Evolutionary conservation across 2,329 filamentous ascomycete genomes (phyloP).

Genomic region (Ceratocystis alfenasii): DNA sequence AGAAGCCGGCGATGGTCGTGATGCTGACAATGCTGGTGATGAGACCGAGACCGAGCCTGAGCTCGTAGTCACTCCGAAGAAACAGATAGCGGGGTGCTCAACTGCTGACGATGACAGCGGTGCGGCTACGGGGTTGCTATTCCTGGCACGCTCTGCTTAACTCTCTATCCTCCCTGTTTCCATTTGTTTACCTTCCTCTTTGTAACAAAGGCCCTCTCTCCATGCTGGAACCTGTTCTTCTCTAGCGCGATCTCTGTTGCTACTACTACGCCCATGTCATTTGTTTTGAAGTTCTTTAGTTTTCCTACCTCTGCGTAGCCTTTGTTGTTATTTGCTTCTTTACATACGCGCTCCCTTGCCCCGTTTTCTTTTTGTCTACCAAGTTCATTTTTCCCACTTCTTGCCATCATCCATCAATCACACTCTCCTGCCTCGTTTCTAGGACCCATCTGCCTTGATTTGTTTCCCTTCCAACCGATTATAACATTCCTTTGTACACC

Average conservation of each 20-base stretch:
- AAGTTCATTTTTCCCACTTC: background rate
- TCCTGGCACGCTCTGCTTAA: slow-evolving; percentile 21
- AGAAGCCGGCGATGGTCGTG: background rate
- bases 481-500: slow-evolving; percentile 8
- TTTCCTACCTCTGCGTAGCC: too few relatives aligned
- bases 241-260: background rate
- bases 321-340: background rate
- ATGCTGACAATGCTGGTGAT: background rate
- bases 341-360: background rate
- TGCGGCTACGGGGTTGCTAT: slow-evolving; percentile 31
- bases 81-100: slow-evolving; percentile 18
- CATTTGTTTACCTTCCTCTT: background rate
- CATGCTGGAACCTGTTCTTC: background rate
- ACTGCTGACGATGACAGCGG: slow-evolving; percentile 31
- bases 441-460: background rate
- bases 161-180: background rate
- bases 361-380: background rate
- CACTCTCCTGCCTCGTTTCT: background rate
- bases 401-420: background rate
- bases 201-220: background rate
- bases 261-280: background rate
- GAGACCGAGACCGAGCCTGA: background rate
- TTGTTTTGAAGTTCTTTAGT: background rate
- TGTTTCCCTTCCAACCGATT: background rate
- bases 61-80: slow-evolving; percentile 7